Evolutionary conservation across 371 early-diverging fungal species (phyloP).

Genomic region (Batrachochytrium dendrobatidis): DNA sequence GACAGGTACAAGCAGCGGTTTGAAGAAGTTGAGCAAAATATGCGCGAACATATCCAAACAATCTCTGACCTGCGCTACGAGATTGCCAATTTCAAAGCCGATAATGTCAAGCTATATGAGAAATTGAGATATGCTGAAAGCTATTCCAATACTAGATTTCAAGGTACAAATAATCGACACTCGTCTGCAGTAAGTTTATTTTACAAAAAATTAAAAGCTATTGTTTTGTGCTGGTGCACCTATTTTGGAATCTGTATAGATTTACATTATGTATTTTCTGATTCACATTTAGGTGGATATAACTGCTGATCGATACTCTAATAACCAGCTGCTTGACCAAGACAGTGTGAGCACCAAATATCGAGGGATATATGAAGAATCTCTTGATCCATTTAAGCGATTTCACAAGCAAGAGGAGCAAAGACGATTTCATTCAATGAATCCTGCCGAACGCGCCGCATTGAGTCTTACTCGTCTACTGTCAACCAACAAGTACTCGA

Average conservation of each 20-base stretch:
- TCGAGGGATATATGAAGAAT: constrained; percentile 70
- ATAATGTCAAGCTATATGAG: constrained; percentile 83
- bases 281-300: constrained; percentile 2
- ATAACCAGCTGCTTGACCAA: too few species aligned
- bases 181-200: too few species aligned
- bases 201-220: too few species aligned
- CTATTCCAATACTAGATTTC: constrained; percentile 12
- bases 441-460: constrained; percentile 67
- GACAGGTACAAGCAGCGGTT: constrained; percentile 82
- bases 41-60: constrained; percentile 16
- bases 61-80: constrained; percentile 61
- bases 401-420: constrained; percentile 72
- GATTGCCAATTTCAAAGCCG: constrained; percentile 56
- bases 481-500: constrained; percentile 64
- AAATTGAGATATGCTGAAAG: constrained; percentile 67
- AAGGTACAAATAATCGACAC: too few species aligned
- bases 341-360: constrained; percentile 50
- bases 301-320: too few species aligned
- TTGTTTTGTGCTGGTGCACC: too few species aligned
- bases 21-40: constrained; percentile 59
- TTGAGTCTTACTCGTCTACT: constrained; percentile 57
- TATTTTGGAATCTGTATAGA: too few species aligned
- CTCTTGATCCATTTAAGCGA: constrained; percentile 79
- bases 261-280: not conserved
- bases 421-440: constrained; percentile 63